A percentile compares a stretch with the other conserved stretches of the same genome.
phyloP scores from a whole-genome alignment of 2,329 filamentous ascomycete species.

The Chaetomium olivaceum region DNA sequence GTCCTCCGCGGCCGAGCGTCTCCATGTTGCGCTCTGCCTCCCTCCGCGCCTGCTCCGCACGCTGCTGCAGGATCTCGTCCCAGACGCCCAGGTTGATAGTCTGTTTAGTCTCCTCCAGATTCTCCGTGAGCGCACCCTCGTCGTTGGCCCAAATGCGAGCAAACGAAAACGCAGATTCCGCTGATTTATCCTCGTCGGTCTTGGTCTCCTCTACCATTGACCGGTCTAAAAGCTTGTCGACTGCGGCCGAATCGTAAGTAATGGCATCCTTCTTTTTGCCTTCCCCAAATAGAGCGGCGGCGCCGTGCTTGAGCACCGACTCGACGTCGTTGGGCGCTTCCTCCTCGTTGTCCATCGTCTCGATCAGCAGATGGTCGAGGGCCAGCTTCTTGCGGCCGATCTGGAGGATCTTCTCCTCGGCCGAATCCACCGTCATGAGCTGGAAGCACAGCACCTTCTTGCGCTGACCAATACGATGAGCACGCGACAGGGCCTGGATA shows the following conservation, averaged over 20 bases:
- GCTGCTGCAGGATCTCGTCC: constrained; percentile 84
- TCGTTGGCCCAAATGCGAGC: constrained; percentile 92
- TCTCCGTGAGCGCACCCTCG: constrained; percentile 63
- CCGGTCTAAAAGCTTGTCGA: constrained; percentile 91
- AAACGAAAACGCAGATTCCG: constrained; percentile 82
- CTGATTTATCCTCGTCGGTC: constrained; percentile 62
- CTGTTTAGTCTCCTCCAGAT: constrained; percentile 56
- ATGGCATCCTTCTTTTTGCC: constrained; percentile 71
- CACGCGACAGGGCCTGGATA: constrained; percentile 89
- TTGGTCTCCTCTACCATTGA: constrained; percentile 74
- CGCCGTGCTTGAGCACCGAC: constrained; percentile 83
- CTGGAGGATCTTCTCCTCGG: constrained; percentile 95
- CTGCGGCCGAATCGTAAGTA: constrained; percentile 74
- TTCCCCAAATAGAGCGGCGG: constrained; percentile 81
- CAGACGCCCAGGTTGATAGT: constrained; percentile 71
- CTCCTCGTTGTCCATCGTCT: constrained; percentile 78
- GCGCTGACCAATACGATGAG: constrained; percentile 94
- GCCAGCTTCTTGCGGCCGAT: constrained; percentile 95
- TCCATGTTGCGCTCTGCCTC: constrained; percentile 69
- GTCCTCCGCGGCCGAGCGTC: constrained; percentile 81
- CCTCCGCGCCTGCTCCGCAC: constrained; percentile 75
- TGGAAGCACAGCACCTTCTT: constrained; percentile 96
- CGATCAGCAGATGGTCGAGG: constrained; percentile 90
- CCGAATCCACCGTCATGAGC: constrained; percentile 82
- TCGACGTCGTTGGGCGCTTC: constrained; percentile 78